Base-by-base conservation (phyloP, 495 filamentous ascomycete species). In the Sordaria brevicollis region DNA sequence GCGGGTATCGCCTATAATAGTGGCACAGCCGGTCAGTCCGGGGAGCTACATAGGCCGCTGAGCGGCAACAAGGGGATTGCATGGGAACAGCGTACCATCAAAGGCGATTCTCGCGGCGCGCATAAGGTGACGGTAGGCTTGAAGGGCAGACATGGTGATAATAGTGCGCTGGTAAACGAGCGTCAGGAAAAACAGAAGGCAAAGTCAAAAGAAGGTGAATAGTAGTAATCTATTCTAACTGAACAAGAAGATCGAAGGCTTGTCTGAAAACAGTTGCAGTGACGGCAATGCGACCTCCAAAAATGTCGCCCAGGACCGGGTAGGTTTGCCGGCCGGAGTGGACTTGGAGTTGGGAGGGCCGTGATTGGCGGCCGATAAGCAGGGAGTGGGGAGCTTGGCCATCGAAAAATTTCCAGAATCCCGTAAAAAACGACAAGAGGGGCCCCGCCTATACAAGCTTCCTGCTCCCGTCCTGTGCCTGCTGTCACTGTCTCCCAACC, bases 41-140 rank as follows among this genome's bases (percentile, higher is more conserved):
- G 43, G 25, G 65, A 37, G 65, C 31, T 29, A 69, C 2, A 54
- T 17, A 31, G 49, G 25, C 49, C 25, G 49, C 10, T 29, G 49
- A 25, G 5, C n/a, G 5, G 49, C 49, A 17, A 5, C 39, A 38
- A 35, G 31, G 34, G 31, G 41, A 25, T 21, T 36, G 35, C 65
- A 68, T 9, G 34, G 25, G 17, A 62, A 25, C 10, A 65, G 29
- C 71, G 3, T 79, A 96, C 94, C 90, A 83, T 89, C 82, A 80
- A 98, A 98, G 54, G 93, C 94, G 70, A 94, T 83, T 35, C 89
- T 84, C 35, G 92, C 88, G 33, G 93, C 89, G 66, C 96, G 95
- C 70, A 97, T 85, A 35, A 99, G 80, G 70, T 91, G 83, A 72
- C 94, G 86, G 80, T 97, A 99, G 19, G 93, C 92, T 75, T 85